phyloP scores from a whole-genome alignment of 2,329 filamentous ascomycete genomes.

The Aspergillus intermedius region DNA sequence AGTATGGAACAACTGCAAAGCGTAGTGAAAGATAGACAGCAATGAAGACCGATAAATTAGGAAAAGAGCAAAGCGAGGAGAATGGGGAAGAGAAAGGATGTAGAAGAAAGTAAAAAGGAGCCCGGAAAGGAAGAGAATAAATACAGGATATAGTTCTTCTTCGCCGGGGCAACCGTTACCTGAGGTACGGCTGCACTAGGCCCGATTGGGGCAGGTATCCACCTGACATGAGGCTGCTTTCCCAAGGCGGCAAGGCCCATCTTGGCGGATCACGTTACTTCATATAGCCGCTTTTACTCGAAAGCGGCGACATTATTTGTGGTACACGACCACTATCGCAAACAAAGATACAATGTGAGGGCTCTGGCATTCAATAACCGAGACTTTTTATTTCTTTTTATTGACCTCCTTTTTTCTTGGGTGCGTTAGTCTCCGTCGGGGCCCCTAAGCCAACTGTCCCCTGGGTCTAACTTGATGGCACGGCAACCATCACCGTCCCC shows the following conservation, averaged over 20 bases:
- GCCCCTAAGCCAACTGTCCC: conserved; percentile 28
- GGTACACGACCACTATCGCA: no score
- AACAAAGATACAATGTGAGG: no score
- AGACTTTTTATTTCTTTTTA: neutral
- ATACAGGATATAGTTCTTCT: conserved; percentile 27
- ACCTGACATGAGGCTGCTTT: conserved; percentile 34
- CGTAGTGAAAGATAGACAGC: conserved; percentile 14
- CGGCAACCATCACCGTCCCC: conserved; percentile 15
- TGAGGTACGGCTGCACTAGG: conserved; percentile 26
- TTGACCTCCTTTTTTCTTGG: neutral
- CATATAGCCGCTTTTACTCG: neutral
- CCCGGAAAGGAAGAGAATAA: conserved; percentile 26
- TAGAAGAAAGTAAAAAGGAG: conserved; percentile 20
- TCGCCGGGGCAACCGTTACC: conserved; percentile 38
- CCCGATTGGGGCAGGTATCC: conserved; percentile 41
- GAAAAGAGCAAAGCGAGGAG: conserved; percentile 13
- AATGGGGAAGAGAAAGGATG: conserved; percentile 13
- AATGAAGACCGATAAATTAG: neutral
- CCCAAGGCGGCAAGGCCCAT: neutral
- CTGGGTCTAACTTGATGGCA: conserved; percentile 32
- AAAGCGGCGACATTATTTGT: no score
- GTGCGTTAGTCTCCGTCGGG: no score
- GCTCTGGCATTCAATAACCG: neutral
- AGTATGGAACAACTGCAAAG: conserved; percentile 11
- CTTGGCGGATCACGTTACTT: conserved; percentile 7